These are phyloP conservation scores for Spergularia azorica DNA, from an alignment of 179 eudicot species.

Conservation along the genomic window DNA sequence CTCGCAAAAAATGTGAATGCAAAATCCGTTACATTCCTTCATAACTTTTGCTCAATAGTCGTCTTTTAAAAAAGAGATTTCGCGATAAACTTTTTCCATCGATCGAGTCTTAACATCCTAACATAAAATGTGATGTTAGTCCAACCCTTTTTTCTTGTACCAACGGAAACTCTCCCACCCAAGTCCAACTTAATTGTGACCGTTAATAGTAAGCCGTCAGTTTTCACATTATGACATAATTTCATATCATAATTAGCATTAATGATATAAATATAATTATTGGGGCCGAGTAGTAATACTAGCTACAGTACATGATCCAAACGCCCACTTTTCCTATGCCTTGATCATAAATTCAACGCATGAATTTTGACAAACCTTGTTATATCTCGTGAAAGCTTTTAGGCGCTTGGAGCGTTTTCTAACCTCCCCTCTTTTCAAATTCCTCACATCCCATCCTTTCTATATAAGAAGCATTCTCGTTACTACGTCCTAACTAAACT, in stretches of 20 bases:
- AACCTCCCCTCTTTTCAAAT: conserved; percentile 18
- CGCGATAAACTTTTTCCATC: too few species aligned
- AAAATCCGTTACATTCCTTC: too few species aligned
- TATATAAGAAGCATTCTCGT: neutral
- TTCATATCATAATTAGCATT: conserved; percentile 13
- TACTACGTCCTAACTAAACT: neutral
- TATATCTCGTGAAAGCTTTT: conserved; percentile 28
- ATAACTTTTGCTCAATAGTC: too few species aligned
- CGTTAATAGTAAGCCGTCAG: conserved; percentile 15
- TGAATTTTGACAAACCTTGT: conserved; percentile 17
- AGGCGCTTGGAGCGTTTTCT: conserved; percentile 35
- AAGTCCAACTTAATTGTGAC: conserved; percentile 20
- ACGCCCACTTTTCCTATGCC: conserved; percentile 15
- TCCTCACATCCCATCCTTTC: conserved; percentile 7
- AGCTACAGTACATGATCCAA: neutral
- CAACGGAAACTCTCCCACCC: neutral
- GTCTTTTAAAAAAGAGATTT: too few species aligned
- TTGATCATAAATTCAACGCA: conserved; percentile 20
- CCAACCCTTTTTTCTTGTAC: neutral
- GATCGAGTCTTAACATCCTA: neutral
- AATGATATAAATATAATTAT: neutral
- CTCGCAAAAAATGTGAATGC: too few species aligned
- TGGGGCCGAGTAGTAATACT: conserved; percentile 1
- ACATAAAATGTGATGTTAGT: conserved; percentile 1
- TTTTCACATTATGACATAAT: conserved; percentile 1